Percentiles rank a stretch among this genome's conserved stretches.
These are phyloP conservation scores for Phytophthora quininea DNA, from an alignment of 352 stramenopile genomes.

Conservation along the genomic window DNA sequence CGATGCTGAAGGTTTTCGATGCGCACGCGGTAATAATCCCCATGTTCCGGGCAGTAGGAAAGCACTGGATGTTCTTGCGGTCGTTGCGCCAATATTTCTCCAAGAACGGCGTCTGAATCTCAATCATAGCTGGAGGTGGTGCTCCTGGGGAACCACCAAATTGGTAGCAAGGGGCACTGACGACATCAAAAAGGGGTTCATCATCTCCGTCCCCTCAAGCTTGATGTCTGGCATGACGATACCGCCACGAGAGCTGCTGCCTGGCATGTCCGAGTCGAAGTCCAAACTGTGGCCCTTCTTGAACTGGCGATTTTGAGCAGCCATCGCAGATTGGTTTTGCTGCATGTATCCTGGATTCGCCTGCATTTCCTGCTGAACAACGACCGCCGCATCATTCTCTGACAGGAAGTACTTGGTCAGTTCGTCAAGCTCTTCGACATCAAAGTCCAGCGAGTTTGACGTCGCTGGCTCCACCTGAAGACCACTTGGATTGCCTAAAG, in stretches of 20 bases:
- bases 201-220: constrained; percentile 43
- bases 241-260: constrained; percentile 30
- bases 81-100: constrained; percentile 93
- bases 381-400: constrained; percentile 46
- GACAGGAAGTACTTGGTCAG: constrained; percentile 75
- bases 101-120: constrained; percentile 84
- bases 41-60: constrained; percentile 89
- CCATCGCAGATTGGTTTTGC: constrained; percentile 12
- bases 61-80: constrained; percentile 93
- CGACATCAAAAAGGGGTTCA: constrained; percentile 57
- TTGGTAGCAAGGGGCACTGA: constrained; percentile 7
- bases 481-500: constrained; percentile 11
- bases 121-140: constrained; percentile 52
- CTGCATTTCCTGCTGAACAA: constrained; percentile 43
- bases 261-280: constrained; percentile 53
- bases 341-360: constrained; percentile 15
- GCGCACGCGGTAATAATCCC: constrained; percentile 89
- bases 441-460: constrained; percentile 65
- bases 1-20: constrained; percentile 86
- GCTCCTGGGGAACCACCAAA: constrained; percentile 25
- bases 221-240: constrained; percentile 31
- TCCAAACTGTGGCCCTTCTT: constrained; percentile 85
- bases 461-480: constrained; percentile 41
- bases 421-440: constrained; percentile 74
- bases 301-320: constrained; percentile 26